phyloP scores from a whole-genome alignment of 2,329 filamentous ascomycete genomes.

The Cadophora sp. region DNA sequence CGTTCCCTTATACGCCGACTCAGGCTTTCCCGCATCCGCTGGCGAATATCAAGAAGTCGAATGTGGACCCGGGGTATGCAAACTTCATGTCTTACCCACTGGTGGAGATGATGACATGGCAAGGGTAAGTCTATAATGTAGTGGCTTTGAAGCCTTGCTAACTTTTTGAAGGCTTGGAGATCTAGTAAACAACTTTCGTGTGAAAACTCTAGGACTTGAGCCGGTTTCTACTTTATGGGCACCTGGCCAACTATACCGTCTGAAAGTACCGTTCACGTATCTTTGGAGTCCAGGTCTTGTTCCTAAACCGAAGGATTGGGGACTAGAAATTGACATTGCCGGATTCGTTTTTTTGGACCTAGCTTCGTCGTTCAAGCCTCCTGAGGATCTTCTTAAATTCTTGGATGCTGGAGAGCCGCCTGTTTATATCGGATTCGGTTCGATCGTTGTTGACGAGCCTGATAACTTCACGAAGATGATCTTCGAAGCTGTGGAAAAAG shows the following conservation, averaged over 20 bases:
- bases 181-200: slow-evolving; percentile 76
- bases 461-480: slow-evolving; percentile 74
- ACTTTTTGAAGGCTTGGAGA: slow-evolving; percentile 75
- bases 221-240: slow-evolving; percentile 80
- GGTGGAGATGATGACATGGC: slow-evolving; percentile 90
- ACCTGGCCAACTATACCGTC: slow-evolving; percentile 72
- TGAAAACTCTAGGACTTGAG: slow-evolving; percentile 72
- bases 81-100: slow-evolving; percentile 84
- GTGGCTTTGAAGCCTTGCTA: no score
- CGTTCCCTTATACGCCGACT: slow-evolving; percentile 81
- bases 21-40: slow-evolving; percentile 75
- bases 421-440: slow-evolving; percentile 79
- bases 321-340: slow-evolving; percentile 72
- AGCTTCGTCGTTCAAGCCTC: slow-evolving; percentile 66
- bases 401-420: slow-evolving; percentile 63
- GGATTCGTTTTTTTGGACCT: slow-evolving; percentile 81
- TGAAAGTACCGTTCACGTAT: slow-evolving; percentile 80
- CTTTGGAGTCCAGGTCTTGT: slow-evolving; percentile 72
- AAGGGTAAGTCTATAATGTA: slow-evolving; percentile 68
- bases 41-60: slow-evolving; percentile 75
- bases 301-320: slow-evolving; percentile 73
- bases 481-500: slow-evolving; percentile 69
- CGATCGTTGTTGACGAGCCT: slow-evolving; percentile 77
- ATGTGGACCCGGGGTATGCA: slow-evolving; percentile 74
- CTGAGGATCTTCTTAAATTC: slow-evolving; percentile 61